Evolutionary conservation across 2,329 filamentous ascomycete species (phyloP), one percentile per base, ranked within the genome.

Genomic region (Lasiodiplodia citricola): DNA sequence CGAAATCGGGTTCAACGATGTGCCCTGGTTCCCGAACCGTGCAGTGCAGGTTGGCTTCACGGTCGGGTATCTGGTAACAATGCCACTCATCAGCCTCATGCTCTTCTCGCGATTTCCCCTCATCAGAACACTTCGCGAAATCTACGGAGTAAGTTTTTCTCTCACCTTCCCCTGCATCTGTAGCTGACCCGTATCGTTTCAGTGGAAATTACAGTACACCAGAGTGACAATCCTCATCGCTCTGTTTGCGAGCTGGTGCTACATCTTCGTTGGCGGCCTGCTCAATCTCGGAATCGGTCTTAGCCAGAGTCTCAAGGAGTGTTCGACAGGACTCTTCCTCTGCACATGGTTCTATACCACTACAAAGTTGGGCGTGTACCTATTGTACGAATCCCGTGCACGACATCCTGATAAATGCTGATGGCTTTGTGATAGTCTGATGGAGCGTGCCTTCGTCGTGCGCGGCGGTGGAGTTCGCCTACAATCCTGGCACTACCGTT

Each of bases 291-390:
- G 58, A 1, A 41, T 62, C 16, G 58, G 58, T 0, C 58, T 62
- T 6, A 62, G 58, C 11, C 25, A 50, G 58, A 62, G 25, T 25
- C 16, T 62, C 14, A 47, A 25, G 10, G 41, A 62, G 41, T 62
- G 58, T 10, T 62, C 58, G 25, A 44, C 23, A 8, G 58, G 58
- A 4, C 16, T 62, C 13, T 62, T 62, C 41, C 21, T 62, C 35
- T 62, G 58, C 25, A 62, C 58, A 4, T 62, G 58, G 58, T 62
- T 62, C 58, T 62, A 62, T 25, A 62, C 58, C 18, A 62, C 41
- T 3, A 62, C 58, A 18, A 62, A 62, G 35, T 25, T 62, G 1
- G 58, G 58, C 1, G 14, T 62, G 2, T 62, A 62, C 21, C 41
- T 62, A 5, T 62, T 62, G 55, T 57, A 23, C 14, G 10, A 14